These are phyloP conservation scores for Theileria parva DNA, from an alignment of 169 alveolate species.

Conservation along the genomic window DNA sequence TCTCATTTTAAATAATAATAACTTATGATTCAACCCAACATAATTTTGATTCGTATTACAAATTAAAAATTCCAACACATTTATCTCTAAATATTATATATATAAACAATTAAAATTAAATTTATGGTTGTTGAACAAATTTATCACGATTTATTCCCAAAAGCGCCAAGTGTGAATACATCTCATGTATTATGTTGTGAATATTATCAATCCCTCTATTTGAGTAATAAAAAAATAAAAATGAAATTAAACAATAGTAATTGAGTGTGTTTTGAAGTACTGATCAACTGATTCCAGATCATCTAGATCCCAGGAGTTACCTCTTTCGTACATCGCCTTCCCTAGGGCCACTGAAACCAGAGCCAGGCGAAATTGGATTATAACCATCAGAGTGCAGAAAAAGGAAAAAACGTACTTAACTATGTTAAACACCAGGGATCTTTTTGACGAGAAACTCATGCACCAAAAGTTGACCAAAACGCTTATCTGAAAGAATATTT, in stretches of 20 bases:
- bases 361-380: neutral
- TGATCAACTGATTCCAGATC: constrained; percentile 7
- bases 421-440: constrained; percentile 3
- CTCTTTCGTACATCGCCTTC: constrained; percentile 23
- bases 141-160: neutral
- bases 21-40: neutral
- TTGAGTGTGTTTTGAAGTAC: neutral
- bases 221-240: neutral
- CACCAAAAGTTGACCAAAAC: constrained; percentile 3
- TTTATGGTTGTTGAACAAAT: neutral
- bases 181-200: too few relatives aligned
- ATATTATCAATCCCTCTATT: neutral
- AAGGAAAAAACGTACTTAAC: neutral
- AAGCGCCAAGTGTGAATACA: neutral
- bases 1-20: constrained; percentile 12
- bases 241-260: neutral
- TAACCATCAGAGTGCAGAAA: neutral
- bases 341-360: constrained; percentile 14
- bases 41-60: neutral
- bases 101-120: too few relatives aligned
- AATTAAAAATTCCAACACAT: neutral
- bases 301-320: constrained; percentile 28
- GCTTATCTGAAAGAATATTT: neutral
- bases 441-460: neutral
- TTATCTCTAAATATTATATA: neutral